Evolutionary conservation across 202 grass and related monocot species (phyloP).

Genomic region (Eragrostis tef): DNA sequence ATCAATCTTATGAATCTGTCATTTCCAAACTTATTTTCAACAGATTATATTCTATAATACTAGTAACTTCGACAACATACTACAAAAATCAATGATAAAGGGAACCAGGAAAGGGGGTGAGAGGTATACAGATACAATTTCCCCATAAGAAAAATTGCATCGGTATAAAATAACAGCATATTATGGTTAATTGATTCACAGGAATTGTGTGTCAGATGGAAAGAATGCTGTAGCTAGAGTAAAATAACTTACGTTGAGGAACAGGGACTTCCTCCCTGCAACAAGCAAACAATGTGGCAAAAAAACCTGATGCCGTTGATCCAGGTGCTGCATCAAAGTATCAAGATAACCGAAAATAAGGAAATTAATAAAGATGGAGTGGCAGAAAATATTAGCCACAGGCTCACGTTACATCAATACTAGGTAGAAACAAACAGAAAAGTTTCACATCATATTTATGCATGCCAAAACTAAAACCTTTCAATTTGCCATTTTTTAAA

Average conservation of each 20-base stretch:
- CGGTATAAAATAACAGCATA: slow-evolving; percentile 14
- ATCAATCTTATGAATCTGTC: background rate
- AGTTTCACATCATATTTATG: slow-evolving; percentile 7
- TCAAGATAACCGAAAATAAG: slow-evolving; percentile 38
- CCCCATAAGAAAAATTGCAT: background rate
- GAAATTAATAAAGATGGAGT: slow-evolving; percentile 52
- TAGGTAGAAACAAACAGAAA: slow-evolving; percentile 21
- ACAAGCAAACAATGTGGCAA: slow-evolving; percentile 77
- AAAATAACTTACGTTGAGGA: slow-evolving; percentile 67
- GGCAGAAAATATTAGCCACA: slow-evolving; percentile 11
- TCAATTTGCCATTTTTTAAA: slow-evolving; percentile 13
- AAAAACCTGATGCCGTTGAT: slow-evolving; percentile 61
- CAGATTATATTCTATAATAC: background rate
- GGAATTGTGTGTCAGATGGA: background rate
- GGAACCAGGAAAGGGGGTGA: background rate
- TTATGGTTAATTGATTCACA: slow-evolving; percentile 21
- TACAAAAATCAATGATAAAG: slow-evolving; percentile 11
- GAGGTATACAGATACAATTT: background rate
- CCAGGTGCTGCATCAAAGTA: slow-evolving; percentile 58
- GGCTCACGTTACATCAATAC: slow-evolving; percentile 27
- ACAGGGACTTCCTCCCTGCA: slow-evolving; percentile 68
- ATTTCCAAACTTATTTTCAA: slow-evolving; percentile 24
- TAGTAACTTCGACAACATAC: slow-evolving; percentile 39
- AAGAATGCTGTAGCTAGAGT: slow-evolving; percentile 4
- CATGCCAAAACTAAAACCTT: slow-evolving; percentile 41